phyloP scores from a whole-genome alignment of 2,329 filamentous ascomycete species.

The Sclerotiophoma versabilis region DNA sequence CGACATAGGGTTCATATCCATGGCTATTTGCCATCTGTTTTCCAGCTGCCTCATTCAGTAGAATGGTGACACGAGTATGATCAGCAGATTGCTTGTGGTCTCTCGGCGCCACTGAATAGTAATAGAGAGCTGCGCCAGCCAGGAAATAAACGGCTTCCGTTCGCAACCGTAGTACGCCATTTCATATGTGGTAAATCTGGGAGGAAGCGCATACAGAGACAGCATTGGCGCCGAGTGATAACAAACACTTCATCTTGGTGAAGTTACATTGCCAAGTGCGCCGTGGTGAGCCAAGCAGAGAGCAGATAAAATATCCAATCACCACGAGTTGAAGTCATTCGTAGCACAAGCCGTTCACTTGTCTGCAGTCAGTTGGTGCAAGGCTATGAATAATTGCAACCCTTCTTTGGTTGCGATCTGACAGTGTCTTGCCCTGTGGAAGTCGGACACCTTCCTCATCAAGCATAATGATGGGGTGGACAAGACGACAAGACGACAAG shows the following conservation, averaged over 20 bases:
- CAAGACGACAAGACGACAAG: slow-evolving; percentile 20
- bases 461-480: slow-evolving; percentile 13
- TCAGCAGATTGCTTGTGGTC: background rate
- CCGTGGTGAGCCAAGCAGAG: slow-evolving; percentile 13
- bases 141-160: slow-evolving; percentile 18
- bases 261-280: slow-evolving; percentile 7
- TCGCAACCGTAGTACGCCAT: background rate
- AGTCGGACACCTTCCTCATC: slow-evolving; percentile 26
- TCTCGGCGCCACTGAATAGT: slow-evolving; percentile 21
- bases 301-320: slow-evolving; percentile 6
- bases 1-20: slow-evolving; percentile 9
- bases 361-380: background rate
- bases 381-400: background rate
- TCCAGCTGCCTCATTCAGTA: slow-evolving; percentile 29
- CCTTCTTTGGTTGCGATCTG: background rate
- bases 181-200: background rate
- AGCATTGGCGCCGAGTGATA: slow-evolving; percentile 29
- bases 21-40: background rate
- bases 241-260: background rate
- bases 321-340: background rate
- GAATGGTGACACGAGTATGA: slow-evolving; percentile 4
- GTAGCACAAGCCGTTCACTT: background rate
- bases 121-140: background rate
- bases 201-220: background rate
- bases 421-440: slow-evolving; percentile 3